A percentile compares a stretch with the other conserved stretches of the same genome.
phyloP scores from a whole-genome alignment of 306 rosid species.

The Potentilla sterilis region DNA sequence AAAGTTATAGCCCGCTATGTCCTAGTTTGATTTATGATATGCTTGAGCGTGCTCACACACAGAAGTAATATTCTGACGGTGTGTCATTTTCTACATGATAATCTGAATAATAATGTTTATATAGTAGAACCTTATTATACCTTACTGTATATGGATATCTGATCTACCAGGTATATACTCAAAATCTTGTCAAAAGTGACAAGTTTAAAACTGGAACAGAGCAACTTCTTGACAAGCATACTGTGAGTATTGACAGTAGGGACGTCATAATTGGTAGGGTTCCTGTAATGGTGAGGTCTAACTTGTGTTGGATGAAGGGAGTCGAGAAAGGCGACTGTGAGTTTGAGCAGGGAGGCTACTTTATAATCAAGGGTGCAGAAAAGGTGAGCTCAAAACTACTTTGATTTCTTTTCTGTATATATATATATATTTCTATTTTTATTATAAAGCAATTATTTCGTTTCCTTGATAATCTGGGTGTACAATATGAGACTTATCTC shows the following conservation, averaged over 20 bases:
- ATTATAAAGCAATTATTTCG: not conserved
- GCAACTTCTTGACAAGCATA: constrained; percentile 41
- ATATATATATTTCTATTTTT: not conserved
- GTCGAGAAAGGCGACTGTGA: constrained; percentile 75
- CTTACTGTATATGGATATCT: constrained; percentile 21
- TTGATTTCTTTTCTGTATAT: not conserved
- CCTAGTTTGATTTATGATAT: not conserved
- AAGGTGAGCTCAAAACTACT: constrained; percentile 50
- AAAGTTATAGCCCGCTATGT: not conserved
- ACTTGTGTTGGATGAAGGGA: constrained; percentile 83
- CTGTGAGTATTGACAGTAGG: constrained; percentile 37
- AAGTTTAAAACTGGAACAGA: constrained; percentile 85
- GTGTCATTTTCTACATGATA: constrained; percentile 2
- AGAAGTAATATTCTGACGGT: not conserved
- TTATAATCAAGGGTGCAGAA: constrained; percentile 88
- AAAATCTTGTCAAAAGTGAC: constrained; percentile 56
- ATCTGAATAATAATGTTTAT: not conserved
- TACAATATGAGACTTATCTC: not conserved
- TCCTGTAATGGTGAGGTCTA: constrained; percentile 93
- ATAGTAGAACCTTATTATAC: not conserved
- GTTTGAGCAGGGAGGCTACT: constrained; percentile 90
- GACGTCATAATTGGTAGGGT: constrained; percentile 68
- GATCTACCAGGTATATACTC: constrained; percentile 55
- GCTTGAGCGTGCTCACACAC: not conserved
- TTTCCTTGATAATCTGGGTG: not conserved